Evolutionary conservation across 1,284 basidiomycete genomes (phyloP).

Genomic region (Polyporus tsugae): DNA sequence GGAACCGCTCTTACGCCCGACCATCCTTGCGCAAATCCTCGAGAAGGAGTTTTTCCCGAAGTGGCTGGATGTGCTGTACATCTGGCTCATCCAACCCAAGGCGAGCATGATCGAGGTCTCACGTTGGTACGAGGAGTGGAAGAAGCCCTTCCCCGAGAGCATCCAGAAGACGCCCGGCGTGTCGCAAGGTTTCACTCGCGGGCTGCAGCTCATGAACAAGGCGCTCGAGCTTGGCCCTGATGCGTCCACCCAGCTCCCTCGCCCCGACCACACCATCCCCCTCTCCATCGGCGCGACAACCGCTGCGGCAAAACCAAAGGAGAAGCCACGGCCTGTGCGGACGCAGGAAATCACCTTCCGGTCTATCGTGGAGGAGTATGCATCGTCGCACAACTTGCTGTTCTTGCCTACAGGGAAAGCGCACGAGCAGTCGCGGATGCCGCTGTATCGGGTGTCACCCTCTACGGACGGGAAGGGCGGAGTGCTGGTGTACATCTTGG

Average conservation of each 20-base stretch:
- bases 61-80: conserved; percentile 91
- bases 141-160: conserved; percentile 77
- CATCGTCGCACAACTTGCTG: conserved; percentile 84
- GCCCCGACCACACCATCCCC: conserved; percentile 62
- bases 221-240: conserved; percentile 86
- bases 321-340: conserved; percentile 53
- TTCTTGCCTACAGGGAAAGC: conserved; percentile 88
- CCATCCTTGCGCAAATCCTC: conserved; percentile 83
- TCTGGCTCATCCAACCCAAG: conserved; percentile 88
- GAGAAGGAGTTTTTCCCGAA: conserved; percentile 96
- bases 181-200: conserved; percentile 82
- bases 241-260: conserved; percentile 70
- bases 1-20: conserved; percentile 75
- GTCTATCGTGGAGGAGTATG: conserved; percentile 88
- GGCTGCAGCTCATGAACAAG: conserved; percentile 91
- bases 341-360: conserved; percentile 90
- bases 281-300: conserved; percentile 39
- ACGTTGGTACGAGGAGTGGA: conserved; percentile 94
- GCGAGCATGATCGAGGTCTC: conserved; percentile 92
- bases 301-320: conserved; percentile 39
- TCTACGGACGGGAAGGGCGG: conserved; percentile 87
- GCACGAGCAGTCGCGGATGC: conserved; percentile 85
- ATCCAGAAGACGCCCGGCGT: conserved; percentile 72
- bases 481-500: conserved; percentile 83
- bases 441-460: conserved; percentile 83